Base-by-base conservation (phyloP, 345 rosid species). In the Hibiscus trionum region DNA sequence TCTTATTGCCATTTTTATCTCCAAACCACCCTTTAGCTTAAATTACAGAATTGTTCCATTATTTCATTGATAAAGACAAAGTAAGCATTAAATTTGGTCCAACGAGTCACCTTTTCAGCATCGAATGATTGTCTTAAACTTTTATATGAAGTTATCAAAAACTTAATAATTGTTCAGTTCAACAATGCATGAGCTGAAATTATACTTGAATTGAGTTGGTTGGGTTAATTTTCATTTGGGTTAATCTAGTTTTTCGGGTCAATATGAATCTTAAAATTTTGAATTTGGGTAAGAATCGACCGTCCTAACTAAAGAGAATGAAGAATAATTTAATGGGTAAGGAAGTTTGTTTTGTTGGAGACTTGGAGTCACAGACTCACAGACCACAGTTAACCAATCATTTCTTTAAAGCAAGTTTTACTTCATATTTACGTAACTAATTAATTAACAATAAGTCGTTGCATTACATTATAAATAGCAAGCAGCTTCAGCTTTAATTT, bases 391-490 rank as follows among this genome's bases (percentile, higher is more conserved):
- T 70, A 35, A 2, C 10, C 53, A 56, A 37, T 39, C 53, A 70
- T 70, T 56, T 15, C 64, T 70, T 70, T 2, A 14, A 70, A 37
- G 64, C 73, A 67, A 67, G 42, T 55, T 24, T 65, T 42, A 3
- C 7, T 42, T 19, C 49, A 42, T 42, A 4, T 42, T 10, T 17
- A 37, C 5, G 21, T 63, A 37, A 5, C 27, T 19, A 19, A 14
- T 11, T 11, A 17, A 14, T 11, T 11, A 10, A 65, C 46, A 44
- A 7, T 0, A 61, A 33, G 11, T 33, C 33, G n/a, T 2, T 33
- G 7, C 42, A 31, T 11, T 33, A n/a, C 9, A 33, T 33, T 33
- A 44, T 21, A 65, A 19, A 66, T 44, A 66, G 15, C 21, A 66
- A 14, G 70, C 56, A 21, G 35, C 21, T 46, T 21, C 5, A 46